phyloP scores from a whole-genome alignment of 768 basidiomycete species.

The Russula olivacea region DNA sequence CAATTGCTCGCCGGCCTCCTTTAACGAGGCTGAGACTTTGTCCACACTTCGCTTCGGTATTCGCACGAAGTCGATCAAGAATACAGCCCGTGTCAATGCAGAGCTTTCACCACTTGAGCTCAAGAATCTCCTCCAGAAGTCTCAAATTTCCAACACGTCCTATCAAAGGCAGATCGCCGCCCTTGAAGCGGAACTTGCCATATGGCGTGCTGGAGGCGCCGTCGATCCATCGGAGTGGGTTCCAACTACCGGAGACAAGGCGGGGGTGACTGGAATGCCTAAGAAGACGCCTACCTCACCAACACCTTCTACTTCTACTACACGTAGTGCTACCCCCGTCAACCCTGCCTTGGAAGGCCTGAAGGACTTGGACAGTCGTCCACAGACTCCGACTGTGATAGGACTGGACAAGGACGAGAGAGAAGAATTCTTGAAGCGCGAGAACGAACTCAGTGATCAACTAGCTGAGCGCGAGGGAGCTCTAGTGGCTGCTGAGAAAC shows the following conservation, averaged over 20 bases:
- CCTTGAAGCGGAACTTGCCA: slow-evolving; percentile 83
- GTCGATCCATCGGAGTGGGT: slow-evolving; percentile 87
- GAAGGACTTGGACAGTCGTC: slow-evolving; percentile 74
- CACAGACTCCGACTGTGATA: slow-evolving; percentile 86
- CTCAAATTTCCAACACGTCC: slow-evolving; percentile 76
- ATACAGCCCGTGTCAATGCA: slow-evolving; percentile 96
- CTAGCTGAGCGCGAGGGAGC: slow-evolving; percentile 89
- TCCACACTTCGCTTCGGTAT: slow-evolving; percentile 99
- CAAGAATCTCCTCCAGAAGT: slow-evolving; percentile 85
- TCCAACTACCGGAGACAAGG: slow-evolving; percentile 50
- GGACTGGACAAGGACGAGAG: slow-evolving; percentile 93
- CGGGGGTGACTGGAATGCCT: slow-evolving; percentile 38
- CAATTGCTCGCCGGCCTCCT: slow-evolving; percentile 96
- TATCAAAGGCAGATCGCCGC: slow-evolving; percentile 84
- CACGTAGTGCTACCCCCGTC: slow-evolving; percentile 67
- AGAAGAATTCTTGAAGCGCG: slow-evolving; percentile 92
- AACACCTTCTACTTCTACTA: slow-evolving; percentile 56
- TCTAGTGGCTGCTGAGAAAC: slow-evolving; percentile 73
- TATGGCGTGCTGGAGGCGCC: slow-evolving; percentile 82
- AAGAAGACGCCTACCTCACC: slow-evolving; percentile 51
- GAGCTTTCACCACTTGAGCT: slow-evolving; percentile 95
- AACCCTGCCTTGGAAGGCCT: slow-evolving; percentile 69
- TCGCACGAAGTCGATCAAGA: slow-evolving; percentile 99
- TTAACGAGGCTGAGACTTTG: slow-evolving; percentile 95
- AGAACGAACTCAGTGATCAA: slow-evolving; percentile 93